Percentiles rank a stretch among this genome's conserved stretches.
phyloP scores from a whole-genome alignment of 2,329 filamentous ascomycete species.

The Hymenoscyphus fructigenus region DNA sequence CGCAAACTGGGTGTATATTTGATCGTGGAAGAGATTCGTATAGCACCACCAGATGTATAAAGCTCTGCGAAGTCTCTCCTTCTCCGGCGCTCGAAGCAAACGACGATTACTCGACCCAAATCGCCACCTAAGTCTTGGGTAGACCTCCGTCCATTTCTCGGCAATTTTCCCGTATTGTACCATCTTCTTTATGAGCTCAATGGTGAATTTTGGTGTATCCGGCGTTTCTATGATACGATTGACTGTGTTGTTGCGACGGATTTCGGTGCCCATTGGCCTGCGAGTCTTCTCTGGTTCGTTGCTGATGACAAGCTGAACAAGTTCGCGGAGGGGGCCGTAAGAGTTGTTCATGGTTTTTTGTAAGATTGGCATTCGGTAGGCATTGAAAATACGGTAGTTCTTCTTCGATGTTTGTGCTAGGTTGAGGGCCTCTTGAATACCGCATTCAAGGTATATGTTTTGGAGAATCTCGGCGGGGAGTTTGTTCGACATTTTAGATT shows the following conservation, averaged over 20 bases:
- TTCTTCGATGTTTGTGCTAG: conserved; percentile 32
- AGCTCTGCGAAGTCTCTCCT: conserved; percentile 30
- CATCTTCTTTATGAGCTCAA: conserved; percentile 35
- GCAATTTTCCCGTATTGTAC: conserved; percentile 32
- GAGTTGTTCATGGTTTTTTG: conserved; percentile 30
- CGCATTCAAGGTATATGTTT: conserved; percentile 33
- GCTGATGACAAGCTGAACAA: conserved; percentile 32
- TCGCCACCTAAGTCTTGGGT: conserved; percentile 35
- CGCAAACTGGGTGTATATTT: conserved; percentile 31
- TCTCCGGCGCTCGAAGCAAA: conserved; percentile 30
- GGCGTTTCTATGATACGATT: conserved; percentile 27
- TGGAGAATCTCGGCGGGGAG: conserved; percentile 36
- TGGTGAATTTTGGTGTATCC: conserved; percentile 26
- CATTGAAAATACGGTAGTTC: conserved; percentile 31
- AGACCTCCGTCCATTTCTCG: conserved; percentile 35
- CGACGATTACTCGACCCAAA: conserved; percentile 33
- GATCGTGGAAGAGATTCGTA: conserved; percentile 34
- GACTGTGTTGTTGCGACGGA: conserved; percentile 30
- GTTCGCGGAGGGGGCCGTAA: conserved; percentile 31
- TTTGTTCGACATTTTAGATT: conserved; percentile 30
- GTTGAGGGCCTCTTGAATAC: conserved; percentile 32
- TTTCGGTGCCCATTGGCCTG: conserved; percentile 32
- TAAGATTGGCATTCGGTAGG: conserved; percentile 29
- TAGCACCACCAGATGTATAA: conserved; percentile 38
- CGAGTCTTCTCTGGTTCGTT: conserved; percentile 32